Conservation (phyloP, 768 basidiomycete species). For the Hericium alpestre region DNA sequence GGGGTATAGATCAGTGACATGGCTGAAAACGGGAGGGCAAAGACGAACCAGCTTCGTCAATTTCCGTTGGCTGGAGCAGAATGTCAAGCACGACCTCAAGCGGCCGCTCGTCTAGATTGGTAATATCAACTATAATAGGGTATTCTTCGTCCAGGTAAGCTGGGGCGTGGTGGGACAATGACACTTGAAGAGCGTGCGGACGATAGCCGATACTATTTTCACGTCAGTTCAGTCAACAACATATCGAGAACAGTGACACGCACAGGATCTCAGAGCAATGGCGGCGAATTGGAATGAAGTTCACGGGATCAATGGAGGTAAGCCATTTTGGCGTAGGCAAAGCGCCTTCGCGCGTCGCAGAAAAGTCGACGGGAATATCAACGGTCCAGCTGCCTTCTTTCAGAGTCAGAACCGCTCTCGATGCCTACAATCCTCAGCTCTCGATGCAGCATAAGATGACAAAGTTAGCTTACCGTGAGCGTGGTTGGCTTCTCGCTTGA, state of each 20-base stretch:
- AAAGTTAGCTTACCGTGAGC: conserved; percentile 37
- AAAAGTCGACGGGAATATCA: conserved; percentile 45
- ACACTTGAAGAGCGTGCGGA: conserved; percentile 46
- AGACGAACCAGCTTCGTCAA: conserved; percentile 56
- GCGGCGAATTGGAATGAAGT: conserved; percentile 42
- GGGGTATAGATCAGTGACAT: not conserved
- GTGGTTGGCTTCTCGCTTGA: conserved; percentile 36
- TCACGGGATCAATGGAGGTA: conserved; percentile 38
- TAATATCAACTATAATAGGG: conserved; percentile 59
- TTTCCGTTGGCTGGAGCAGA: conserved; percentile 70
- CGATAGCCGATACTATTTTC: conserved; percentile 48
- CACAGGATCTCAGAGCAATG: conserved; percentile 39
- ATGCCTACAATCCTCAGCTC: conserved; percentile 13
- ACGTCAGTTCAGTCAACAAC: not conserved
- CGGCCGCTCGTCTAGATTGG: conserved; percentile 59
- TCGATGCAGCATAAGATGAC: not conserved
- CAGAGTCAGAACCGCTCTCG: conserved; percentile 42
- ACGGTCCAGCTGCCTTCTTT: conserved; percentile 59
- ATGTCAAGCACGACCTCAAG: conserved; percentile 64
- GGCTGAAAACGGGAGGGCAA: not conserved
- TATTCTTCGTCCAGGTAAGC: conserved; percentile 78
- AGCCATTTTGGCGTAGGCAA: conserved; percentile 40
- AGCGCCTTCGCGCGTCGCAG: conserved; percentile 24
- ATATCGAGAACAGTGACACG: conserved; percentile 14
- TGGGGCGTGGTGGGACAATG: conserved; percentile 48